Conservation (phyloP, 306 rosid genomes). For the Prunus mongolica region DNA sequence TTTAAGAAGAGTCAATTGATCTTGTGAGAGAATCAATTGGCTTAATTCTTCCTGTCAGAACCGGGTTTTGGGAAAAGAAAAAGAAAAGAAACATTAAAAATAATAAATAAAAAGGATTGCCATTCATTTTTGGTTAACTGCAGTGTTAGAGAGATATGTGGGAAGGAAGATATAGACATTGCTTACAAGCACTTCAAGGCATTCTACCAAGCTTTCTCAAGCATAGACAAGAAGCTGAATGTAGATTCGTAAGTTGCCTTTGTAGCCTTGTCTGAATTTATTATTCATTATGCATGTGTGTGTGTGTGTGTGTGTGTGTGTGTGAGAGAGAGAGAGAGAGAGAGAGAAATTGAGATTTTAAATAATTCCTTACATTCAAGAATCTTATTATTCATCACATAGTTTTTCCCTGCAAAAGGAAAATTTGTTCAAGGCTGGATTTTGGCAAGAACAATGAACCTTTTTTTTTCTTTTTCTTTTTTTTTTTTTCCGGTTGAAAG, state of each 20-base stretch:
- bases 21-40: not conserved
- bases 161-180: slow-evolving; percentile 82
- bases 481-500: not conserved
- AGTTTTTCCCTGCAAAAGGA: not conserved
- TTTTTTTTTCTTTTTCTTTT: not conserved
- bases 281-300: not conserved
- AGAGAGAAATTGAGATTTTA: not conserved
- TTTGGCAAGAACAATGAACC: not conserved
- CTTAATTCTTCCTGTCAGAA: not conserved
- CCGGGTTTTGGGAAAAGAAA: not conserved
- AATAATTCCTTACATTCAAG: not conserved
- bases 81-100: too few species aligned
- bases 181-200: slow-evolving; percentile 94
- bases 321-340: not conserved
- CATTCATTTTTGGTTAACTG: slow-evolving; percentile 11
- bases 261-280: not conserved
- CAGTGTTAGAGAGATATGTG: slow-evolving; percentile 93
- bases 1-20: too few species aligned
- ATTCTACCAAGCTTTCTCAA: slow-evolving; percentile 71
- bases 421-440: not conserved
- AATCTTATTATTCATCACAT: not conserved
- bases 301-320: not conserved
- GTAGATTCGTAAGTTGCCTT: slow-evolving; percentile 49
- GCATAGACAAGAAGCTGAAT: slow-evolving; percentile 64
- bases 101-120: not conserved